phyloP scores from a whole-genome alignment of 176 grass and related monocot genomes.

The Zoysia pacifica region DNA sequence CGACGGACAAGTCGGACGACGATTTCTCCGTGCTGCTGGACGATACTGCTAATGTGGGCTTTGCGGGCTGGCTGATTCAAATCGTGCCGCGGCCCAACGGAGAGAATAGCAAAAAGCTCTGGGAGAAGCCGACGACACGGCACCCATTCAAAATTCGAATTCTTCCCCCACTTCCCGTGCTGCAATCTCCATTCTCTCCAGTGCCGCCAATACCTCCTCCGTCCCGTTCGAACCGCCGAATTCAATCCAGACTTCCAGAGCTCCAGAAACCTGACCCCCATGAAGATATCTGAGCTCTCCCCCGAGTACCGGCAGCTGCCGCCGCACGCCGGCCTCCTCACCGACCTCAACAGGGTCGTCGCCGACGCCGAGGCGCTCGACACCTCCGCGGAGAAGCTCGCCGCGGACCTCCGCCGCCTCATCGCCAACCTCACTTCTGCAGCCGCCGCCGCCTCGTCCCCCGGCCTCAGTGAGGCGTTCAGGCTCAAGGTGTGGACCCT shows the following conservation, averaged over 20 bases:
- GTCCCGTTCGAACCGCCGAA: constrained; percentile 41
- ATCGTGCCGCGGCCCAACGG: neutral
- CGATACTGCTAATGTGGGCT: neutral
- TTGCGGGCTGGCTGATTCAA: neutral
- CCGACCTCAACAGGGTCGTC: constrained; percentile 61
- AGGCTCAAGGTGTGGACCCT: constrained; percentile 78
- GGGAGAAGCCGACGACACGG: constrained; percentile 14
- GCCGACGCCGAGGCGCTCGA: constrained; percentile 56
- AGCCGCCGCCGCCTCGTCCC: constrained; percentile 38
- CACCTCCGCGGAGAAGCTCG: constrained; percentile 51
- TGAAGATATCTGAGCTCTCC: constrained; percentile 99
- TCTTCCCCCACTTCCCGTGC: neutral
- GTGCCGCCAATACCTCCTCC: constrained; percentile 16
- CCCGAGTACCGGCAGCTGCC: constrained; percentile 63
- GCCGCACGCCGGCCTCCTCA: constrained; percentile 45
- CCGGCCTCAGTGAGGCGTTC: constrained; percentile 37
- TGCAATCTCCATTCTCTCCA: constrained; percentile 7
- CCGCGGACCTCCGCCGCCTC: constrained; percentile 47
- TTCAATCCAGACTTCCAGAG: constrained; percentile 22
- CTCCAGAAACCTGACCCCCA: constrained; percentile 37
- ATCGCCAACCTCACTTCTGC: constrained; percentile 54
- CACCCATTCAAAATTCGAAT: constrained; percentile 28
- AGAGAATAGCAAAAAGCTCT: neutral
- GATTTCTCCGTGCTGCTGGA: neutral
- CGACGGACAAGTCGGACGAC: neutral